phyloP scores from a whole-genome alignment of 306 rosid genomes.

The Astragalus glycyphyllos region DNA sequence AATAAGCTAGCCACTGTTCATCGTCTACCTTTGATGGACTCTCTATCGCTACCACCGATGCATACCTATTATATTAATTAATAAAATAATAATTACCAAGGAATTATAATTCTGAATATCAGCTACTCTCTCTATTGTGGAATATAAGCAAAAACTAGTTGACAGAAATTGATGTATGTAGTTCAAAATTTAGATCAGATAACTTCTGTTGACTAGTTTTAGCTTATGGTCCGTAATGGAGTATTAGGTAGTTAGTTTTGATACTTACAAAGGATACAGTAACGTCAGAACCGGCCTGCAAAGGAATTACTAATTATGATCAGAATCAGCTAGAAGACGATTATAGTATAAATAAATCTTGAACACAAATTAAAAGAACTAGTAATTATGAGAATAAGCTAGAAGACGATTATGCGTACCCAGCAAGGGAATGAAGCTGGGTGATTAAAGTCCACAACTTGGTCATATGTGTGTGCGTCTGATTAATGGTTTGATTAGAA shows the following conservation, averaged over 20 bases:
- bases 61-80: conserved; percentile 58
- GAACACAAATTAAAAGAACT: neutral
- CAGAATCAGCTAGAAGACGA: no score
- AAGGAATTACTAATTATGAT: neutral
- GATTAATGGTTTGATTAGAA: neutral
- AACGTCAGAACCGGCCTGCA: conserved; percentile 79
- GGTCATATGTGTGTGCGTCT: conserved; percentile 50
- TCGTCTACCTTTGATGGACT: conserved; percentile 75
- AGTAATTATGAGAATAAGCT: no score
- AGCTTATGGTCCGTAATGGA: no score
- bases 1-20: conserved; percentile 95
- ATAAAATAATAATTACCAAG: neutral
- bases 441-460: conserved; percentile 67
- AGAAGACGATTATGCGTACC: conserved; percentile 45
- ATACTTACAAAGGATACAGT: conserved; percentile 87
- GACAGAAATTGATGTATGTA: no score
- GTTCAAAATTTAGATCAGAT: no score
- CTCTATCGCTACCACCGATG: conserved; percentile 91
- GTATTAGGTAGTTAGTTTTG: no score
- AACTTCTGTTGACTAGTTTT: no score
- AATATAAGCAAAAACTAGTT: no score
- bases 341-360: neutral
- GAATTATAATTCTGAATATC: neutral
- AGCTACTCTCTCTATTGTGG: no score
- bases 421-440: conserved; percentile 83